Conservation (phyloP, 345 rosid genomes). For the Hypericum androsaemum region DNA sequence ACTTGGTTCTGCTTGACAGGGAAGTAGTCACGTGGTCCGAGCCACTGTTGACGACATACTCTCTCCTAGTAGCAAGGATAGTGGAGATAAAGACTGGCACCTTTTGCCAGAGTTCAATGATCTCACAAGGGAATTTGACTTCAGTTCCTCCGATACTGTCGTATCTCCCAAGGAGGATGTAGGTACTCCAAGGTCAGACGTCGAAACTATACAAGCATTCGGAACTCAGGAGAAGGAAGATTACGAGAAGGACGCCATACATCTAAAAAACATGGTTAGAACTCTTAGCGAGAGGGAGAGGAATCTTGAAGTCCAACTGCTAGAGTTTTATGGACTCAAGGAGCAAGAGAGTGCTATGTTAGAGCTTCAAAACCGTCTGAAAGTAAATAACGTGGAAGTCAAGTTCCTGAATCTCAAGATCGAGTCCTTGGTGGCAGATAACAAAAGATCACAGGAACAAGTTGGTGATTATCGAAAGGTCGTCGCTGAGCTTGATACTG, state of each 20-base stretch:
- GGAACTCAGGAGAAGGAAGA: slow-evolving; percentile 33
- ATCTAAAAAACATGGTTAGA: slow-evolving; percentile 44
- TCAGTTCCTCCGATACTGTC: slow-evolving; percentile 11
- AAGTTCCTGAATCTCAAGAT: slow-evolving; percentile 60
- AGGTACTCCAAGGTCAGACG: slow-evolving; percentile 30
- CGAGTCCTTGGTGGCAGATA: slow-evolving; percentile 57
- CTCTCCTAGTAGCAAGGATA: slow-evolving; percentile 29
- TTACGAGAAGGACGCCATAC: slow-evolving; percentile 49
- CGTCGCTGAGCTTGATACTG: slow-evolving; percentile 46
- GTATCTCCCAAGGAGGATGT: slow-evolving; percentile 20
- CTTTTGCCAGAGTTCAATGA: slow-evolving; percentile 51
- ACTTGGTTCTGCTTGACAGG: slow-evolving; percentile 17
- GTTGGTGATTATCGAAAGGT: slow-evolving; percentile 40
- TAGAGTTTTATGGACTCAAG: slow-evolving; percentile 76
- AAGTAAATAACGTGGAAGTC: slow-evolving; percentile 61
- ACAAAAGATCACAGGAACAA: slow-evolving; percentile 50
- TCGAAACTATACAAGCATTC: slow-evolving; percentile 32
- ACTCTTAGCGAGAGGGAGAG: slow-evolving; percentile 63
- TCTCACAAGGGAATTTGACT: slow-evolving; percentile 36
- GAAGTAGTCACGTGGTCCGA: slow-evolving; percentile 15
- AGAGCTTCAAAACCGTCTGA: slow-evolving; percentile 78
- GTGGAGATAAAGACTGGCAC: slow-evolving; percentile 34
- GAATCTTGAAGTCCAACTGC: slow-evolving; percentile 58
- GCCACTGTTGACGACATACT: slow-evolving; percentile 18
- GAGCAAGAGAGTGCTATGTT: slow-evolving; percentile 60